These are phyloP conservation scores for Neodidymelliopsis sp. DNA, from an alignment of 2,329 filamentous ascomycete genomes.

Conservation along the genomic window DNA sequence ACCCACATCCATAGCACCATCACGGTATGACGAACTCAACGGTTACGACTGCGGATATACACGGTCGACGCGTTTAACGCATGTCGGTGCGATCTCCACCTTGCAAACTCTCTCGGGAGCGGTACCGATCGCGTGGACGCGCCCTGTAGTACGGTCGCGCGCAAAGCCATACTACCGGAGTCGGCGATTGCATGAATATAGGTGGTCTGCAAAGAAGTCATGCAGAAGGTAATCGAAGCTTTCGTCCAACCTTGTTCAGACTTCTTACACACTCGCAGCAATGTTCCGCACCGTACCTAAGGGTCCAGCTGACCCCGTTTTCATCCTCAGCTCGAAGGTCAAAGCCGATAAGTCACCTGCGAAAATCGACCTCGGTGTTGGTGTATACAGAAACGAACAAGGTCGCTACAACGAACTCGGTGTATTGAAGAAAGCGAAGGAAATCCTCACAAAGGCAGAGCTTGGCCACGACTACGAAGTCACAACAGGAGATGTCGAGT, in stretches of 20 bases:
- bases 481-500: constrained; percentile 45
- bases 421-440: constrained; percentile 28
- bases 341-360: constrained; percentile 37
- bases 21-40: neutral
- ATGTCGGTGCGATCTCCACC: neutral
- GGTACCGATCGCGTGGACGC: neutral
- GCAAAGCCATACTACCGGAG: neutral
- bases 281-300: constrained; percentile 36
- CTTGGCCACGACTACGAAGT: constrained; percentile 40
- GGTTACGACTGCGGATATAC: neutral
- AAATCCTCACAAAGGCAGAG: constrained; percentile 19
- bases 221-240: neutral
- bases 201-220: neutral
- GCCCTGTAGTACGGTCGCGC: neutral
- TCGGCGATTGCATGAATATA: constrained; percentile 1
- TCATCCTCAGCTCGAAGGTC: constrained; percentile 41
- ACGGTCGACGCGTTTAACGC: neutral
- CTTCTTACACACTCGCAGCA: neutral
- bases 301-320: constrained; percentile 46
- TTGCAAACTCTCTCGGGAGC: constrained; percentile 1
- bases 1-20: neutral
- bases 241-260: neutral
- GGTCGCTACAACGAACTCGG: constrained; percentile 44
- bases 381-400: constrained; percentile 48
- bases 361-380: constrained; percentile 51